Conservation (phyloP, 2,329 filamentous ascomycete genomes). For the Neopestalotiopsis clavispora region DNA sequence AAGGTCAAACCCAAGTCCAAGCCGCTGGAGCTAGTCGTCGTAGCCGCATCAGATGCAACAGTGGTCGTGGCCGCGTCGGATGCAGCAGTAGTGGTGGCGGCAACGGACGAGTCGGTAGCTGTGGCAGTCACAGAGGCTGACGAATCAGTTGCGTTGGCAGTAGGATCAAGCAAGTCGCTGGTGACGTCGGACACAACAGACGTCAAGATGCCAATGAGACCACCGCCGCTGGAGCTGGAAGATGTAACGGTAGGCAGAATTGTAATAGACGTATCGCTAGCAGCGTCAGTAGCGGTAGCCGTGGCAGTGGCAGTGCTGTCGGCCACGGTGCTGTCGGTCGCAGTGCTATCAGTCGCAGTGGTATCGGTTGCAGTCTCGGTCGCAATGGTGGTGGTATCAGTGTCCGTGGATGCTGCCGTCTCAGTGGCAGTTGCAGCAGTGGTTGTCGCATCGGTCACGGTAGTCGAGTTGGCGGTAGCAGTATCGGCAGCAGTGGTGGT, state of each 20-base stretch:
- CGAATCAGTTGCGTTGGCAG: conserved; percentile 2
- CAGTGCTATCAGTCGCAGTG: neutral
- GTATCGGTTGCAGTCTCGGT: neutral
- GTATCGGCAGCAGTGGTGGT: neutral
- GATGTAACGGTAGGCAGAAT: conserved; percentile 15
- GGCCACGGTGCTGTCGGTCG: neutral
- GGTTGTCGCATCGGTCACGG: neutral
- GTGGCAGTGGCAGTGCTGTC: neutral
- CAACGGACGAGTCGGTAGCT: neutral
- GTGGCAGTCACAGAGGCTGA: conserved; percentile 4
- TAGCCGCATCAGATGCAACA: neutral
- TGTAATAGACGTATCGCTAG: neutral
- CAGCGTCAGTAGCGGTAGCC: neutral
- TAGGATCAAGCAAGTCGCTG: conserved; percentile 13
- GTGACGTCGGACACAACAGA: conserved; percentile 18
- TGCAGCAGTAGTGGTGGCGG: neutral
- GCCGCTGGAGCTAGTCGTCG: neutral
- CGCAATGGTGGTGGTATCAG: neutral
- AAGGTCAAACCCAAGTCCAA: neutral
- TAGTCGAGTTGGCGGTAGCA: neutral
- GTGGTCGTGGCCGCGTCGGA: neutral
- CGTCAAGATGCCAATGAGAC: neutral
- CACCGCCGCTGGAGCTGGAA: conserved; percentile 6
- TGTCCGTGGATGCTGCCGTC: neutral
- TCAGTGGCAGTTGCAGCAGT: neutral